Evolutionary conservation across 768 basidiomycete genomes (phyloP), one percentile per base, ranked within the genome.

Genomic region (Amylocystis lapponica): DNA sequence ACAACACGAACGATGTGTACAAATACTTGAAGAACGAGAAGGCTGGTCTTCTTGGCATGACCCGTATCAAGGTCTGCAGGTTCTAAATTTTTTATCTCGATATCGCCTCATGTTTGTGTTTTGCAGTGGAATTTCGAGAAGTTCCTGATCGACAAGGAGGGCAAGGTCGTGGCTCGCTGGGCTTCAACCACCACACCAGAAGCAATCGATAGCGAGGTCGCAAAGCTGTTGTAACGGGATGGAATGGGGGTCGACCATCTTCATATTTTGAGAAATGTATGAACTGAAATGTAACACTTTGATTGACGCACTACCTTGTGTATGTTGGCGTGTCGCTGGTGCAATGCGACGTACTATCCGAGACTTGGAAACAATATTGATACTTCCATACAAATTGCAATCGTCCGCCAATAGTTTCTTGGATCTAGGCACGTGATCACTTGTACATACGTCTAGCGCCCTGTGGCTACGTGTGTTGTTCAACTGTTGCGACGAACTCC

Each of bases 71-170:
- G 78, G 86, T 82, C 35, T 60, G 17, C 39, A 6, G 27, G 23
- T 43, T 20, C 26, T 36, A 21, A 37, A 27, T 25, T 32, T 8
- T 38, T 38, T 39, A 21, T 32, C 27, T 34, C 27, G 20, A 21
- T 9, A 22, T 22, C 22, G 6, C 10, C 25, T 8, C 41, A 21
- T 4, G 35, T 35, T 25, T 20, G 17, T 29, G 27, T 12, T 25
- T 32, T 20, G 26, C 45, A 86, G 83, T 92, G 89, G 90, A 92
- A 92, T 64, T 91, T 91, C 62, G 87, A 89, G 64, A 89, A 89
- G 62, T 94, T 93, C 70, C 68, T 94, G 45, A 66, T 94, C 33
- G 75, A 91, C 62, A 79, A 79, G 64, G 68, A 88, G 33, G 88
- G 89, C 25, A 75, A 78, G 2, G 84, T 89, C 12, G 78, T 85